Evolutionary conservation across 2,329 filamentous ascomycete genomes (phyloP), one percentile per base, ranked within the genome.

Genomic region (Fusarium subglutinans): DNA sequence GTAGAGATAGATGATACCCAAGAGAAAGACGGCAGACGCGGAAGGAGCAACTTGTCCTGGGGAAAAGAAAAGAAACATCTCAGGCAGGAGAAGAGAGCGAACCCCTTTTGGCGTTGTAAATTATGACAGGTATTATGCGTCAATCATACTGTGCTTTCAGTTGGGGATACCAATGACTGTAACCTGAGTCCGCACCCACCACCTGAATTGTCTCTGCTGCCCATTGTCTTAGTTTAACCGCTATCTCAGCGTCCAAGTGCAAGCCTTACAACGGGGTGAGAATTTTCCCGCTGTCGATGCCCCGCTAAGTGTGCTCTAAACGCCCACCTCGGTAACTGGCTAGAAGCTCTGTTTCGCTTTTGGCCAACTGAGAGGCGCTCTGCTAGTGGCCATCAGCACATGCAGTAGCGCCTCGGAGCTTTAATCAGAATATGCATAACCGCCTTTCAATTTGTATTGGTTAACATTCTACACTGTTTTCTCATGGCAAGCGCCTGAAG

Each of bases 381-480:
- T 47, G 50, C 43, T 53, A 59, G 47, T 50, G 55, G 22, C 48
- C 51, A 33, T 56, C 50, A 68, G 26, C 67, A 71, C 66, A 61
- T 74, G 71, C 64, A 61, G 56, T 78, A 78, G 76, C 51, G 71
- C 40, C 35, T 62, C 63, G 56, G 66, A 58, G 45, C n/a, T 60
- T 74, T 69, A 59, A 57, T 55, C 45, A 30, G 37, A 59, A 48
- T 56, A 72, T 74, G 72, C 72, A 74, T 74, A 72, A 69, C 45
- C 47, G 56, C 60, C 45, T 54, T 48, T 56, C 48, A 20, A 57
- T 50, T 60, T 22, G 59, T 57, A 64, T 74, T 75, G 66, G 72
- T 24, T 44, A 30, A 17, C 51, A 28, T 55, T 38, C 17, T 24
- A 38, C 35, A 65, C 35, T 62, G 24, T 48, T 40, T 43, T 40